Base-by-base conservation (phyloP, 1,139 yeast genomes). In the Geotrichum cucujoidarum region DNA sequence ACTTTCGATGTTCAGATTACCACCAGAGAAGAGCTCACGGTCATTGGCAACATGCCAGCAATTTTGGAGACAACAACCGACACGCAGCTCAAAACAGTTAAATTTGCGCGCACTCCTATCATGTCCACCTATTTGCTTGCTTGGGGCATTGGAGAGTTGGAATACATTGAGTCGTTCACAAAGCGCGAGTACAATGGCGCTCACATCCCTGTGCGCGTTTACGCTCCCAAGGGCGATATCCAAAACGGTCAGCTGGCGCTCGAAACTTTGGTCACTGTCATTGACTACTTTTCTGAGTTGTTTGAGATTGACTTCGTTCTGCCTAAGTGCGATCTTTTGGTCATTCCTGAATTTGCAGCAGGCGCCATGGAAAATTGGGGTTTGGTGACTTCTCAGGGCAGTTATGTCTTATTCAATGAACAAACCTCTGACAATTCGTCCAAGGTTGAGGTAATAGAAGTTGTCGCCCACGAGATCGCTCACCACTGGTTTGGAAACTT, bases 291-390 rank as follows among this genome's bases (percentile, higher is more conserved):
- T 59, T 83, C 84, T 46, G 66, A 72, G 53, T 73, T 80, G 31
- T 83, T 83, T 61, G 82, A 77, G 51, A 72, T 83, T 50, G 77
- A 81, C 55, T 83, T 82, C 60, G 85, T 85, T 27, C 71, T 83
- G 55, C 87, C 90, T 41, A 50, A 83, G 66, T 72, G 82, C 65
- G 90, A 83, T 63, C 72, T 82, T 66, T 74, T 83, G 47, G 89
- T 88, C 10, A 83, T 83, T 47, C 90, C 83, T 59, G 81, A 83
- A 54, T 83, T 81, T 61, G 74, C 84, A 24, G 87, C 83, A 46
- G 87, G 86, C 59, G 92, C 90, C 40, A 83, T 83, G 92, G 92
- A 83, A 64, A 83, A 83, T 67, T 81, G 86, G 80, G 89, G 90
- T 39, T 69, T 83, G 54, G 76, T 83, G 59, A 83, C 90, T 35